phyloP scores from a whole-genome alignment of 2,329 filamentous ascomycete genomes.

The Aureobasidium sp. region DNA sequence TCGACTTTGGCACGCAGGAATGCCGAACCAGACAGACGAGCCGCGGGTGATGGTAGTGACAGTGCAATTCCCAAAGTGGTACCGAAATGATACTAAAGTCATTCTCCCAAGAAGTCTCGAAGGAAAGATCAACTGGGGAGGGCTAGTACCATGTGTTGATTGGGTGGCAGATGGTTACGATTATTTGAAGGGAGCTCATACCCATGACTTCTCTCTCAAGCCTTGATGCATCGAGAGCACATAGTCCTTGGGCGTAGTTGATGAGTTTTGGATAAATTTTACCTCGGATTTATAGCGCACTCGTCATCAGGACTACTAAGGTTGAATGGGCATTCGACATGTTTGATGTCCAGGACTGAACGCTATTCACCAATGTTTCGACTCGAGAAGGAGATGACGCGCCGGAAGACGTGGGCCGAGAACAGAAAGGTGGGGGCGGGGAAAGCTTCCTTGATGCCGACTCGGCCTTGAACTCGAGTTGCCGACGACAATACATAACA shows the following conservation, averaged over 20 bases:
- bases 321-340: too few relatives aligned
- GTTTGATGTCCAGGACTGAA: too few relatives aligned
- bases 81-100: too few relatives aligned
- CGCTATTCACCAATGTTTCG: too few relatives aligned
- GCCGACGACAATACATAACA: background rate
- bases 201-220: background rate
- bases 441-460: constrained; percentile 3
- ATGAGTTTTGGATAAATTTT: background rate
- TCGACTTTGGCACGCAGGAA: constrained; percentile 57
- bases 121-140: background rate
- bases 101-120: constrained; percentile 24
- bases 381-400: background rate
- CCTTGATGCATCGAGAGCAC: background rate
- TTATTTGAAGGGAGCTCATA: background rate
- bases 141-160: background rate
- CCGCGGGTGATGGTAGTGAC: constrained; percentile 26
- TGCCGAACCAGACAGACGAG: constrained; percentile 48
- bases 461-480: background rate
- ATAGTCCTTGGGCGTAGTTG: background rate
- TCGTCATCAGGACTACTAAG: too few relatives aligned
- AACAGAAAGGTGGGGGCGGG: background rate
- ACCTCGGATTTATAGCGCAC: background rate
- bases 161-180: background rate
- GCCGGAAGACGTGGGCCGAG: background rate
- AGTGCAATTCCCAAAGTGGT: too few relatives aligned